A percentile compares a stretch with the other conserved stretches of the same genome.
Evolutionary conservation across 208 protist species (phyloP).

Genomic region (Leishmania braziliensis): DNA sequence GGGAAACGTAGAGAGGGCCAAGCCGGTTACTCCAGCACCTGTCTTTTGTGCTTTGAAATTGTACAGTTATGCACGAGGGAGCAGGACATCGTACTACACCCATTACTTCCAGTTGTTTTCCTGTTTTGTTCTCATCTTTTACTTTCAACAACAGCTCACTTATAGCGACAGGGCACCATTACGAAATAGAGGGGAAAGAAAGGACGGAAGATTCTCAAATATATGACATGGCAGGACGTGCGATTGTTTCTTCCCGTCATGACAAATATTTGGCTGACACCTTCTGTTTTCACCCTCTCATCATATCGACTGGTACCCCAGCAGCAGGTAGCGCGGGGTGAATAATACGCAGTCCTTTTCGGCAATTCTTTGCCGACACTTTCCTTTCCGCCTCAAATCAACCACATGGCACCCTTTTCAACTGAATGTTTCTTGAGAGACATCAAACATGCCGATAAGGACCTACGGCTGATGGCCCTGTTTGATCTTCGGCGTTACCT

Average conservation of each 20-base stretch:
- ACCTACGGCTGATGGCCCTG: conserved; percentile 69
- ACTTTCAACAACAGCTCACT: not conserved
- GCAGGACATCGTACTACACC: not conserved
- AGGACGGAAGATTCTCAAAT: no score
- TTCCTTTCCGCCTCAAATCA: not conserved
- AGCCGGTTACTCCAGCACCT: not conserved
- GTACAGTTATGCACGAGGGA: not conserved
- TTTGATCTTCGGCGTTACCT: conserved; percentile 63
- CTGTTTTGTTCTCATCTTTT: no score
- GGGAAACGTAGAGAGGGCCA: not conserved
- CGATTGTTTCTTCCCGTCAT: not conserved
- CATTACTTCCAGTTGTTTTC: not conserved
- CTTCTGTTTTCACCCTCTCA: not conserved
- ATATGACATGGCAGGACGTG: no score
- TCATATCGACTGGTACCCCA: not conserved
- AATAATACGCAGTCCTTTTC: not conserved
- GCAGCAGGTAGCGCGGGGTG: not conserved
- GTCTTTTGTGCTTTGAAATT: not conserved
- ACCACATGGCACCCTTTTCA: conserved; percentile 31
- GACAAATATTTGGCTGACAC: not conserved
- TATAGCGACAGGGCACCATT: no score
- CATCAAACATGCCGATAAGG: conserved; percentile 67
- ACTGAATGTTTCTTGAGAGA: conserved; percentile 37
- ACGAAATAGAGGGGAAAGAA: no score
- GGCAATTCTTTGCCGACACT: not conserved